These are phyloP conservation scores for Microcos paniculata DNA, from an alignment of 345 rosid genomes.

Conservation along the genomic window DNA sequence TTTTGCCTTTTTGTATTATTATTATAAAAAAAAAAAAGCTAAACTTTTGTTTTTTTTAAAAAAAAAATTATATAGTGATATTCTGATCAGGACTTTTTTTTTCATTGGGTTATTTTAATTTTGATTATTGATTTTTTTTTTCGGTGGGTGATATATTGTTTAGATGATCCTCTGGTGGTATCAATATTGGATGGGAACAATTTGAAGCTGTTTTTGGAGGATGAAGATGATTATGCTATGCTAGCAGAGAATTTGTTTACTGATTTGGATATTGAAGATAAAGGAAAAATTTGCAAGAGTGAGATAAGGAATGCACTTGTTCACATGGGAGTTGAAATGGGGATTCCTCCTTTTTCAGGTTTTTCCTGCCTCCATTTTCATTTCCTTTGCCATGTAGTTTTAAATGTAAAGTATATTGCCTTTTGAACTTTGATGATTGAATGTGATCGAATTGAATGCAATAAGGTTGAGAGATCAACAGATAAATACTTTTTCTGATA, in stretches of 20 bases:
- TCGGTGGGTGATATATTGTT: constrained; percentile 8
- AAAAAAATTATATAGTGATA: neutral
- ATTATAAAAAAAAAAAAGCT: neutral
- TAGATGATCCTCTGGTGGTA: constrained; percentile 67
- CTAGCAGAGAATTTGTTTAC: constrained; percentile 87
- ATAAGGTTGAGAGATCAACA: neutral
- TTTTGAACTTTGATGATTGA: neutral
- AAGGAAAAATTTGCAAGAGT: constrained; percentile 69
- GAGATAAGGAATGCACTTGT: constrained; percentile 59
- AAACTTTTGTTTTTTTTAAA: neutral
- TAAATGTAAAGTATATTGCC: neutral
- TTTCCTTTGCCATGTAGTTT: neutral
- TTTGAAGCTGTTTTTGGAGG: constrained; percentile 61
- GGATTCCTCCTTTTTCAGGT: constrained; percentile 88
- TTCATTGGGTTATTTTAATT: neutral
- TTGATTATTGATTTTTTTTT: neutral
- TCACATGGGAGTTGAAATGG: constrained; percentile 85
- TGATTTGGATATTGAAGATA: constrained; percentile 76
- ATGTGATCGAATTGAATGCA: neutral
- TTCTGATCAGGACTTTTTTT: neutral
- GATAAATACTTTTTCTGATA: neutral
- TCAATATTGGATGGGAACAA: constrained; percentile 68
- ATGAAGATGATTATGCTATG: constrained; percentile 96
- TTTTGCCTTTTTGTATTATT: neutral
- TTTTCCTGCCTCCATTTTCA: constrained; percentile 1